Percentiles rank a stretch among this genome's conserved stretches.
phyloP scores from a whole-genome alignment of 2,329 filamentous ascomycete genomes.

The Diaporthe citrichinensis region DNA sequence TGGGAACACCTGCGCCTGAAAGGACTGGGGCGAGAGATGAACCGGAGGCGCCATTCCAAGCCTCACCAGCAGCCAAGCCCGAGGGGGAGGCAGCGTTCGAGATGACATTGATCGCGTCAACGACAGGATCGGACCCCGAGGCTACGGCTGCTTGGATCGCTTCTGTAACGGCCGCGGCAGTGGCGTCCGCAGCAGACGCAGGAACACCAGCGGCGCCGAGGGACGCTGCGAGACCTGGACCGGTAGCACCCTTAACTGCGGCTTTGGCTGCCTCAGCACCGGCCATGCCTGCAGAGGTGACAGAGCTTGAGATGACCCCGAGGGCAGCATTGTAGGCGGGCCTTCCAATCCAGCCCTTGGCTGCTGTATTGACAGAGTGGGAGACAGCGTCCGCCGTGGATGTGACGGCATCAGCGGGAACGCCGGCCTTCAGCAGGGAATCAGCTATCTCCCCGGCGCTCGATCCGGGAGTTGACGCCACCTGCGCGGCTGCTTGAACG shows the following conservation, averaged over 20 bases:
- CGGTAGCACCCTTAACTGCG: not conserved
- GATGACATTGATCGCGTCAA: slow-evolving; percentile 10
- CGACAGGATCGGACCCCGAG: not conserved
- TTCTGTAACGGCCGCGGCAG: not conserved
- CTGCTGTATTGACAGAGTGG: not conserved
- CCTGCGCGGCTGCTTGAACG: not conserved
- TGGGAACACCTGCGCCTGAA: not conserved
- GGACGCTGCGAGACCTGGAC: not conserved
- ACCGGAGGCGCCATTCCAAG: not conserved
- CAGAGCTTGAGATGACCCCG: not conserved
- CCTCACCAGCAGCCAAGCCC: not conserved
- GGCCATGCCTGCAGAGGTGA: not conserved
- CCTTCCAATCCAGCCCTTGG: not conserved
- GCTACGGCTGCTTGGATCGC: not conserved
- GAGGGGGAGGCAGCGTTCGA: not conserved
- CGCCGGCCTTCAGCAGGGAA: slow-evolving; percentile 14
- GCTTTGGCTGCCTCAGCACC: not conserved
- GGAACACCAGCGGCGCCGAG: slow-evolving; percentile 9
- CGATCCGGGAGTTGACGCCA: not conserved
- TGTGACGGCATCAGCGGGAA: not conserved
- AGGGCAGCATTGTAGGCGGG: slow-evolving; percentile 13
- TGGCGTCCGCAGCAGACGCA: not conserved
- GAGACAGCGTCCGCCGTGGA: not conserved
- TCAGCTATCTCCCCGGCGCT: not conserved
- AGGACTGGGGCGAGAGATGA: not conserved